These are phyloP conservation scores for Hyparrhenia diplandra DNA, from an alignment of 176 grass and related monocot genomes.

Conservation along the genomic window DNA sequence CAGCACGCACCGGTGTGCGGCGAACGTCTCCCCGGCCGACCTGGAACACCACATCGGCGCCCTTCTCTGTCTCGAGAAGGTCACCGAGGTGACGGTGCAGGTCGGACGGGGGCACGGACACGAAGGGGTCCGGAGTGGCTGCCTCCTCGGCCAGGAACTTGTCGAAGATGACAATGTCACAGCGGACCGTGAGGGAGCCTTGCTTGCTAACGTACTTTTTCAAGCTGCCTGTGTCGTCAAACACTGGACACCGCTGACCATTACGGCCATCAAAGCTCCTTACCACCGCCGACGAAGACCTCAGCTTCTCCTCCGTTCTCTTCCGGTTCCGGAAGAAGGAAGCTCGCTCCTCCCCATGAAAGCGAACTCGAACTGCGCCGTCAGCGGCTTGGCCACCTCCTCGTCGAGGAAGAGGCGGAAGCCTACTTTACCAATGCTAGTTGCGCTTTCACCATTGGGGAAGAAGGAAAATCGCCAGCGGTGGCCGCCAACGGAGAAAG, in stretches of 20 bases:
- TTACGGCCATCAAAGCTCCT: background rate
- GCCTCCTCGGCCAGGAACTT: background rate
- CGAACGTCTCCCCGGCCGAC: constrained; percentile 20
- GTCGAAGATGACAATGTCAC: background rate
- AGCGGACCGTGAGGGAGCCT: background rate
- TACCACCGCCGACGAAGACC: background rate
- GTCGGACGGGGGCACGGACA: constrained; percentile 7
- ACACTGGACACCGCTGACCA: too few species aligned
- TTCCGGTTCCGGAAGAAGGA: background rate
- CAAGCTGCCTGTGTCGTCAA: too few species aligned
- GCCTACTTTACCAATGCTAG: background rate
- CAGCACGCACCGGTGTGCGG: constrained; percentile 24
- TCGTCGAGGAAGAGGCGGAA: constrained; percentile 15
- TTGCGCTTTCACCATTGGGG: background rate
- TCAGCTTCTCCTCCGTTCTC: background rate
- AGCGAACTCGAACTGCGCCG: constrained; percentile 3
- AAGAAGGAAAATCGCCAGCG: constrained; percentile 4
- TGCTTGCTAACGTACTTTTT: background rate
- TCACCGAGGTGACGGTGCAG: constrained; percentile 28
- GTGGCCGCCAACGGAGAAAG: constrained; percentile 9
- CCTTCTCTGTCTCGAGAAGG: constrained; percentile 15
- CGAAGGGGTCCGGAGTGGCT: background rate
- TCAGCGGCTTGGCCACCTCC: background rate
- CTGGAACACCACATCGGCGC: constrained; percentile 37
- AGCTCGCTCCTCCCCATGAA: constrained; percentile 2